These are phyloP conservation scores for Pascua guehoae DNA, from an alignment of 1,284 basidiomycete species.

Conservation along the genomic window DNA sequence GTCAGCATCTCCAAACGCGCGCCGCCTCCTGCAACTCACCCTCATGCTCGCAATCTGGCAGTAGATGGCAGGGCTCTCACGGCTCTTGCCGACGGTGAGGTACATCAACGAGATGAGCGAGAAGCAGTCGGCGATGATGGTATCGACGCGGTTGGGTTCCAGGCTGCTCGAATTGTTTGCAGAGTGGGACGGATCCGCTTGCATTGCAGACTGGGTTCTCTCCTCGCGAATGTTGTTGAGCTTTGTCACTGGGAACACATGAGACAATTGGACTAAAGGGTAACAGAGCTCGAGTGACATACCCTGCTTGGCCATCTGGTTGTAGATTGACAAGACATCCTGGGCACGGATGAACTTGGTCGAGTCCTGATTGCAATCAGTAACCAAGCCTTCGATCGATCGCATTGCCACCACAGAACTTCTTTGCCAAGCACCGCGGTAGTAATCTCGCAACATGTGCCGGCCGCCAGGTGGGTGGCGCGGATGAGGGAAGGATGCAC, in stretches of 20 bases:
- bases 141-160: slow-evolving; percentile 81
- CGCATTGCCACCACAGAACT: too few species aligned
- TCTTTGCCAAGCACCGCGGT: background rate
- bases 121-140: slow-evolving; percentile 88
- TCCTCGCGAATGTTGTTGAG: slow-evolving; percentile 84
- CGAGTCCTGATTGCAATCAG: slow-evolving; percentile 59
- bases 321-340: slow-evolving; percentile 91
- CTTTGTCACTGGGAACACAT: slow-evolving; percentile 65
- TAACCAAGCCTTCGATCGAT: background rate
- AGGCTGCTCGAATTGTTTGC: slow-evolving; percentile 31
- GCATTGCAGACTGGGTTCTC: slow-evolving; percentile 23
- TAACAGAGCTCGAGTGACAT: slow-evolving; percentile 9
- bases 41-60: slow-evolving; percentile 90
- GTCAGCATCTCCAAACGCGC: slow-evolving; percentile 7
- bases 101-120: slow-evolving; percentile 86
- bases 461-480: background rate
- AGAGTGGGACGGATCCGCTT: background rate
- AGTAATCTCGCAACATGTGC: background rate
- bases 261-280: background rate
- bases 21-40: slow-evolving; percentile 57
- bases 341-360: slow-evolving; percentile 81
- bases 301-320: slow-evolving; percentile 93
- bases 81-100: slow-evolving; percentile 87
- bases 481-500: slow-evolving; percentile 1
- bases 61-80: slow-evolving; percentile 86